Evolutionary conservation across 1,284 basidiomycete genomes (phyloP).

Genomic region (Rhodofomes roseus): DNA sequence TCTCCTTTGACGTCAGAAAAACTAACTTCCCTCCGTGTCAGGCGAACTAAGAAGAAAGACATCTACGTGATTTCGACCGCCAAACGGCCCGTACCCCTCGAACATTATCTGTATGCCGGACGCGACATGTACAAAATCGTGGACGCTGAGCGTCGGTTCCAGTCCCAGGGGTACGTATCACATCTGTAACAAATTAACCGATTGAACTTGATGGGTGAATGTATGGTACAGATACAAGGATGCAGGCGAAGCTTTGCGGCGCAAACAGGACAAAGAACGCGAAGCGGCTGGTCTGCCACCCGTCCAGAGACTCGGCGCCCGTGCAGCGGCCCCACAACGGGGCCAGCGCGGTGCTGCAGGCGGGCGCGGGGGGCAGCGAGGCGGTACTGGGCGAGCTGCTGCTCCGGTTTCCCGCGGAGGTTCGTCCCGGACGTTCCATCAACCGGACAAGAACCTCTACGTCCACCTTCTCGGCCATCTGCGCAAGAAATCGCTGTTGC

Average conservation of each 20-base stretch:
- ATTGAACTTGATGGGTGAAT: background rate
- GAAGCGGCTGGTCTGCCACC: conserved; percentile 90
- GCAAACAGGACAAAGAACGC: conserved; percentile 97
- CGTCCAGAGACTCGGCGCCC: conserved; percentile 75
- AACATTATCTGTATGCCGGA: conserved; percentile 95
- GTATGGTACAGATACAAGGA: conserved; percentile 73
- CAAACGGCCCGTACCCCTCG: conserved; percentile 94
- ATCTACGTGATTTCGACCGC: conserved; percentile 99
- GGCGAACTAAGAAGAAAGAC: conserved; percentile 98
- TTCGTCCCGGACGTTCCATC: conserved; percentile 60
- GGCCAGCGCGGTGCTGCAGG: conserved; percentile 50
- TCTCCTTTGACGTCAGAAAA: background rate
- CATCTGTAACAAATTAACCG: too few species aligned
- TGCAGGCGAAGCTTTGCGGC: conserved; percentile 82
- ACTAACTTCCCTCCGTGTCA: conserved; percentile 28
- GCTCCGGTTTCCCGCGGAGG: conserved; percentile 46
- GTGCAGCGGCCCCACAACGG: conserved; percentile 66
- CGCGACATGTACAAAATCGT: conserved; percentile 93
- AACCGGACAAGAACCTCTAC: conserved; percentile 87
- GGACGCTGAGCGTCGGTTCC: conserved; percentile 78
- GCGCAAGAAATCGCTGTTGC: conserved; percentile 83
- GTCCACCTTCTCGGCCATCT: conserved; percentile 89
- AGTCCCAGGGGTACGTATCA: conserved; percentile 58
- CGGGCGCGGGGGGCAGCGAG: conserved; percentile 43
- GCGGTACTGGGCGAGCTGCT: conserved; percentile 46